Conservation (phyloP, 352 stramenopile species). For the Salisapilia sapeloensis region DNA sequence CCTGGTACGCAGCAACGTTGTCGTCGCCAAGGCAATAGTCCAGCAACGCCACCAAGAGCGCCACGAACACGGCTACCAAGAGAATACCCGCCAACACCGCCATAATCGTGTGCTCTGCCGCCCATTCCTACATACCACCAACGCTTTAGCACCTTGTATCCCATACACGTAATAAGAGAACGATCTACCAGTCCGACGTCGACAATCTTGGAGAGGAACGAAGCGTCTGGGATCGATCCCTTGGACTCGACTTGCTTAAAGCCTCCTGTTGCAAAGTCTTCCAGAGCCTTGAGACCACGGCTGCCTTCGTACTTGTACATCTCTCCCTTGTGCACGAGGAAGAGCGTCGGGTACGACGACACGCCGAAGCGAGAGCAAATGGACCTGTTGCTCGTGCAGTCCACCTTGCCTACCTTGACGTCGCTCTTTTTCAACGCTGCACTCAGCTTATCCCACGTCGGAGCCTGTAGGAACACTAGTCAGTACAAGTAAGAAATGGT, state of each 20-base stretch:
- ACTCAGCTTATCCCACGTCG: conserved; percentile 64
- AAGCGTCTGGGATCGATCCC: conserved; percentile 42
- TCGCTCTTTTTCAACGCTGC: conserved; percentile 38
- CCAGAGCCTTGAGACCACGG: conserved; percentile 47
- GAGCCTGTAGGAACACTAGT: conserved; percentile 7
- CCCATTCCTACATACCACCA: conserved; percentile 21
- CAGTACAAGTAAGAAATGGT: neutral
- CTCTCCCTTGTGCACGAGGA: conserved; percentile 51
- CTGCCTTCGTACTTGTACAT: conserved; percentile 67
- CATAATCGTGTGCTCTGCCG: conserved; percentile 45
- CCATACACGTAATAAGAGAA: neutral
- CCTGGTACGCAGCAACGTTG: conserved; percentile 32
- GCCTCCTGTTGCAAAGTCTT: conserved; percentile 40
- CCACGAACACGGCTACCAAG: conserved; percentile 39
- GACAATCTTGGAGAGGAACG: conserved; percentile 38
- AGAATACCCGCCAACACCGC: conserved; percentile 36
- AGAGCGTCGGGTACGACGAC: conserved; percentile 59
- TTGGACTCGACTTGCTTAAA: conserved; percentile 28
- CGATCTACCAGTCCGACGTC: conserved; percentile 19
- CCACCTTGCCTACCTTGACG: conserved; percentile 16
- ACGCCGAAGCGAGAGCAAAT: conserved; percentile 75
- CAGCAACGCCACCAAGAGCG: conserved; percentile 45
- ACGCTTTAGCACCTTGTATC: conserved; percentile 1
- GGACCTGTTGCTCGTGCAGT: conserved; percentile 61
- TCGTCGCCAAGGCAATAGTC: conserved; percentile 59